Base-by-base conservation (phyloP, 2,329 filamentous ascomycete species). In the Penicillium psychrosexuale region DNA sequence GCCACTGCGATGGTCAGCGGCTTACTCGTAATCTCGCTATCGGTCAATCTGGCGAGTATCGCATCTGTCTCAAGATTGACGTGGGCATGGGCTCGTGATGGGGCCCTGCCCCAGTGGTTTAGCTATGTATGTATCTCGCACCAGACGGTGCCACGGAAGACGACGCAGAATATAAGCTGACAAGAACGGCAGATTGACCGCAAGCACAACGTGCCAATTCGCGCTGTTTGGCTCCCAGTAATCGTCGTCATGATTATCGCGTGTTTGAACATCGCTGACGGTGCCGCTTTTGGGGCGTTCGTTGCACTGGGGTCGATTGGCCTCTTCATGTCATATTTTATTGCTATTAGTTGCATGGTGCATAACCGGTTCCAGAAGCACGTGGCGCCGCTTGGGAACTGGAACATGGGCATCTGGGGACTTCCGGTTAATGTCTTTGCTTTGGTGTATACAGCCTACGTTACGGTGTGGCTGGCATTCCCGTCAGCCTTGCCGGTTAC, bases 11-110 rank as follows among this genome's bases (percentile, higher is more conserved):
- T 80, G 63, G 51, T 54, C 9, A 50, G 31, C 19, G 51, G 51
- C 11, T 64, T 75, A 7, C 65, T 68, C 0, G 65, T 75, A 0
- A 62, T 80, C 13, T 66, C 73, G 0, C 58, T 77, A 0, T 61
- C 78, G 34, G 66, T 72, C 15, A 70, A 74, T 47, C 67, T 76
- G 37, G 71, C 73, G 0, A 72, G 72, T 34, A 73, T 80, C 2
- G 77, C 79, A 0, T 80, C 78, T 0, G 76, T 76, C 0, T 78
- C 77, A 0, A 75, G 79, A 3, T 62, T 81, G 1, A 75, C 77
- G 0, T 81, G 79, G 79, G 76, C 76, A 0, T 81, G 79, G 69
- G 75, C 78, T 12, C 65, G 75, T 5, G 79, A 81, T 51, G 76
- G 76, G 3, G 79, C 75, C 6, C 61, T 80, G 0, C 77, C 77